phyloP scores from a whole-genome alignment of 352 stramenopile genomes.

The Phytophthora parvispora region DNA sequence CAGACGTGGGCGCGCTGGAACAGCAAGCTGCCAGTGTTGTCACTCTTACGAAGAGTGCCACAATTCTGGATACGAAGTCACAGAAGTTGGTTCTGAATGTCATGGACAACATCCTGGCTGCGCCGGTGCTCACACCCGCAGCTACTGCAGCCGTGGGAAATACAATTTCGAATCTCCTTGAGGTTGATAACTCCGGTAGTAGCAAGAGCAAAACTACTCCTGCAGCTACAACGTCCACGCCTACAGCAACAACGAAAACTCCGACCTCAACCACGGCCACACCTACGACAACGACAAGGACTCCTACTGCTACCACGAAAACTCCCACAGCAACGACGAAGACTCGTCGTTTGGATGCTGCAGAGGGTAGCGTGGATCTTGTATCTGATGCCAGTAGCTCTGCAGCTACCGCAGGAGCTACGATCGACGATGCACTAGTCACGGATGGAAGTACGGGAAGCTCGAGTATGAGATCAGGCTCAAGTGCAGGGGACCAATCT shows the following conservation, averaged over 20 bases:
- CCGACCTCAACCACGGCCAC: neutral
- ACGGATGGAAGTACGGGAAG: slow-evolving; percentile 4
- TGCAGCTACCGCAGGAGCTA: neutral
- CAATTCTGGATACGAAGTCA: slow-evolving; percentile 55
- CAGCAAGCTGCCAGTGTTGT: slow-evolving; percentile 72
- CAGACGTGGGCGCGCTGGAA: slow-evolving; percentile 62
- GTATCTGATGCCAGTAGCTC: slow-evolving; percentile 5
- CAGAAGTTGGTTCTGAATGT: slow-evolving; percentile 63
- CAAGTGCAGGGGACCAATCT: neutral
- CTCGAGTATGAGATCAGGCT: neutral
- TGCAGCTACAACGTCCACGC: slow-evolving; percentile 5
- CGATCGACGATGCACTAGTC: neutral
- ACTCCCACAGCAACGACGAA: slow-evolving; percentile 7
- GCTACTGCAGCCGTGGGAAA: slow-evolving; percentile 58
- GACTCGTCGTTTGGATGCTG: slow-evolving; percentile 12
- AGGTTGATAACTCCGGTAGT: slow-evolving; percentile 38
- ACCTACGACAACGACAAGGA: slow-evolving; percentile 2
- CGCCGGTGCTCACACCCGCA: slow-evolving; percentile 59
- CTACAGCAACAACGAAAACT: neutral
- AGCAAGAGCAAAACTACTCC: slow-evolving; percentile 14
- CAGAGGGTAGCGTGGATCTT: slow-evolving; percentile 4
- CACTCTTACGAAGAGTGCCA: slow-evolving; percentile 74
- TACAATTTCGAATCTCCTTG: slow-evolving; percentile 74
- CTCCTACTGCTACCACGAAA: neutral
- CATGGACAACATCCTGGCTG: slow-evolving; percentile 64